A percentile compares a stretch with the other conserved stretches of the same genome.
Conservation (phyloP, 768 basidiomycete genomes). For the Boletus barrowsii region DNA sequence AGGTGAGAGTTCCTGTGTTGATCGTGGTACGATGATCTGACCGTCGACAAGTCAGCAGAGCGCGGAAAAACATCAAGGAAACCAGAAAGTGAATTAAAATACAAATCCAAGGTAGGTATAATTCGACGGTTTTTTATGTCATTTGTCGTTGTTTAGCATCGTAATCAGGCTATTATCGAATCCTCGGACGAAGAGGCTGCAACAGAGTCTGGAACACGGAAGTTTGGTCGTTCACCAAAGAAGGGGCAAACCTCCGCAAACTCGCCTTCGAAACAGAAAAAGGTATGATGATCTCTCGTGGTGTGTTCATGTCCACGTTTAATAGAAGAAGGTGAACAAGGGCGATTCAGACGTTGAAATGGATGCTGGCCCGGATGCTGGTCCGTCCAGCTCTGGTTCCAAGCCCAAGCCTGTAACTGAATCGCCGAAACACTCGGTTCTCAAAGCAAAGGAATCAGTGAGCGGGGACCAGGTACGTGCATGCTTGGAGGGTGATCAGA, state of each 20-base stretch:
- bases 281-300: not conserved
- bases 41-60: conserved; percentile 9
- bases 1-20: conserved; percentile 2
- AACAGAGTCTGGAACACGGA: conserved; percentile 1
- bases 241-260: conserved; percentile 2
- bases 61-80: conserved; percentile 10
- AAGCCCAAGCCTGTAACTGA: not conserved
- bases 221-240: conserved; percentile 6
- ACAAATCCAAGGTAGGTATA: conserved; percentile 26
- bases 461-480: conserved; percentile 21
- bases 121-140: not conserved
- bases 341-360: conserved; percentile 11
- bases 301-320: not conserved
- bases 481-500: conserved; percentile 19
- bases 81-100: conserved; percentile 18
- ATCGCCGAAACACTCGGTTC: conserved; percentile 1
- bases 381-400: conserved; percentile 10
- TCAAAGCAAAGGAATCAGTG: conserved; percentile 4
- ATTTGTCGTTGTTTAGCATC: not conserved
- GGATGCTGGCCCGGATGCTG: conserved; percentile 1
- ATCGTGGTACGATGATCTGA: not conserved
- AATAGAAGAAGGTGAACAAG: conserved; percentile 1
- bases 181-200: conserved; percentile 27
- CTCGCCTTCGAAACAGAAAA: conserved; percentile 11
- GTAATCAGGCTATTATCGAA: conserved; percentile 24